Percentiles rank a stretch among this genome's conserved stretches.
phyloP scores from a whole-genome alignment of 1,284 basidiomycete genomes.

The Dichomitus squalens region DNA sequence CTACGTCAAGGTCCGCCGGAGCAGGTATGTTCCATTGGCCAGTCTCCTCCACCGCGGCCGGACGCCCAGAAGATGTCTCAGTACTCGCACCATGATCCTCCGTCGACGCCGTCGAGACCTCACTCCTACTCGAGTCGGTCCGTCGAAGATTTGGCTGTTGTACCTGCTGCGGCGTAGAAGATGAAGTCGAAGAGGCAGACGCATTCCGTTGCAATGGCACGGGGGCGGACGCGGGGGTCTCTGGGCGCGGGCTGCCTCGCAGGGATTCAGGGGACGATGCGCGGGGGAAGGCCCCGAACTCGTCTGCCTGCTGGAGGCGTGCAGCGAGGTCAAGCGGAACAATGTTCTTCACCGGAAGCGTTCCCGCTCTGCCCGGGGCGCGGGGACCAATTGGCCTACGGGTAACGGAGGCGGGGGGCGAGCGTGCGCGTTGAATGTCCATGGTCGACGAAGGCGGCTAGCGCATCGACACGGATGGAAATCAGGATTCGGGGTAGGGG shows the following conservation, averaged over 20 bases:
- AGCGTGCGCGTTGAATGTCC: conserved; percentile 26
- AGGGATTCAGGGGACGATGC: conserved; percentile 16
- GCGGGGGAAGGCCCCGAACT: conserved; percentile 12
- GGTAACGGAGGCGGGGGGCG: conserved; percentile 18
- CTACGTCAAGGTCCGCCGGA: background rate
- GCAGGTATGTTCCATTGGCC: background rate
- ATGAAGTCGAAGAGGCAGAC: background rate
- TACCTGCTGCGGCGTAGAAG: background rate
- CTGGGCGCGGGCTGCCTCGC: conserved; percentile 7
- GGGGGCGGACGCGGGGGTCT: conserved; percentile 6
- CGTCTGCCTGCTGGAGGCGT: conserved; percentile 20
- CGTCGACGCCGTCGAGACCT: background rate
- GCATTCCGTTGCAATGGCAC: background rate
- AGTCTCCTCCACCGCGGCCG: background rate
- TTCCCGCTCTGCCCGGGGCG: conserved; percentile 21
- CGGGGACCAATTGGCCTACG: conserved; percentile 28
- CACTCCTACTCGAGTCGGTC: background rate
- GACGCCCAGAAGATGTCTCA: background rate
- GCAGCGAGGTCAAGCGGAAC: conserved; percentile 26
- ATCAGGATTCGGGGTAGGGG: background rate
- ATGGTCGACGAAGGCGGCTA: conserved; percentile 11
- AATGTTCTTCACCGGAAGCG: conserved; percentile 18
- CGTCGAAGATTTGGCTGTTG: background rate
- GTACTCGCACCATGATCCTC: background rate
- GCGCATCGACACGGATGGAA: conserved; percentile 7